Evolutionary conservation across 2,329 filamentous ascomycete species (phyloP).

Genomic region (Niveomyces coronatus): DNA sequence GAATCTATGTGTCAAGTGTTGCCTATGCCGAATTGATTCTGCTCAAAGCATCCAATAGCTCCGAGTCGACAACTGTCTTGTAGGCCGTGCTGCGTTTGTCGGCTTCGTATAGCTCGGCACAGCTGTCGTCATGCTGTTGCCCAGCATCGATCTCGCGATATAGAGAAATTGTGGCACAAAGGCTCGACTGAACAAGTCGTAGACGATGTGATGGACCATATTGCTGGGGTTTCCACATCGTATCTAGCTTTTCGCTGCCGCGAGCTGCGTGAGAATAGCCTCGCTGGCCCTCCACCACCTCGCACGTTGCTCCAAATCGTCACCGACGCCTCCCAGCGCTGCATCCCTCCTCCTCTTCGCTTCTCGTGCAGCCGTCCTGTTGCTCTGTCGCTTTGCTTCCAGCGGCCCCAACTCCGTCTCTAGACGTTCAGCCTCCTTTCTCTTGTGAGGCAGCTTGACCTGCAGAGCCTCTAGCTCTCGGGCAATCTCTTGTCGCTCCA

Average conservation of each 20-base stretch:
- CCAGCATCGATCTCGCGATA: too few relatives aligned
- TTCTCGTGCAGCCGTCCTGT: slow-evolving; percentile 58
- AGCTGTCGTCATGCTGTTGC: too few relatives aligned
- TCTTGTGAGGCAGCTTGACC: slow-evolving; percentile 53
- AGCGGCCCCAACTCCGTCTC: slow-evolving; percentile 58
- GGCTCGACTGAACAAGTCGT: neutral
- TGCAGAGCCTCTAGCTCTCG: slow-evolving; percentile 54
- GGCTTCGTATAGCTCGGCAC: too few relatives aligned
- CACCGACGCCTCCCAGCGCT: slow-evolving; percentile 53
- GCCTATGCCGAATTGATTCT: too few relatives aligned
- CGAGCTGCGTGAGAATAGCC: slow-evolving; percentile 47
- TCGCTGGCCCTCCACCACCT: slow-evolving; percentile 68
- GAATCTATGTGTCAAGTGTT: too few relatives aligned
- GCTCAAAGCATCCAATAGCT: too few relatives aligned
- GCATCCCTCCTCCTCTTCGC: slow-evolving; percentile 58
- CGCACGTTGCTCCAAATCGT: slow-evolving; percentile 66
- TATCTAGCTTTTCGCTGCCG: slow-evolving; percentile 42
- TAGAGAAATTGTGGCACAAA: too few relatives aligned
- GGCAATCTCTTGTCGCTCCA: slow-evolving; percentile 45
- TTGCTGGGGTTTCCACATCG: slow-evolving; percentile 13
- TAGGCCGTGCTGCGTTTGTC: too few relatives aligned
- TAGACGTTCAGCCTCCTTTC: slow-evolving; percentile 55
- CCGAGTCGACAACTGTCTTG: too few relatives aligned
- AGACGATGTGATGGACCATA: too few relatives aligned
- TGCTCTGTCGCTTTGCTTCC: slow-evolving; percentile 55